phyloP scores from a whole-genome alignment of 129 eudicot species.

The Saussurea involucrata region DNA sequence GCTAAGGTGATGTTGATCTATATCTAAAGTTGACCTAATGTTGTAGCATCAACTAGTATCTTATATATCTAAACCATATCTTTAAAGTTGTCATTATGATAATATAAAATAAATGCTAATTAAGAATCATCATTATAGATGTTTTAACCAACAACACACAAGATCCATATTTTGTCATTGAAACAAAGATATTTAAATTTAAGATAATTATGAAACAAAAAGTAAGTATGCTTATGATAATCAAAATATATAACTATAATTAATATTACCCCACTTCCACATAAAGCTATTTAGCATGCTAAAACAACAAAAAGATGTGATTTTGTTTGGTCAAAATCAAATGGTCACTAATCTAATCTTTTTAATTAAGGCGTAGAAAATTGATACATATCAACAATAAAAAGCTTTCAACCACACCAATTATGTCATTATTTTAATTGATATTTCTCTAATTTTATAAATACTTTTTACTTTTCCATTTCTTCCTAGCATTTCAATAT shows the following conservation, averaged over 20 bases:
- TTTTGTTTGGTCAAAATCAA: conserved; percentile 2
- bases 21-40: conserved; percentile 26
- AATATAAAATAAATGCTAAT: neutral
- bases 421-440: neutral
- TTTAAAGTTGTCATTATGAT: neutral
- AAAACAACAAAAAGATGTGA: neutral
- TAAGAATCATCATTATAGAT: neutral
- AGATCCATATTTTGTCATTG: neutral
- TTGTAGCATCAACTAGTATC: conserved; percentile 26
- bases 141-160: neutral
- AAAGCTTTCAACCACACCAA: neutral
- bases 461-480: neutral
- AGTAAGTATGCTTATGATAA: neutral
- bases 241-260: neutral
- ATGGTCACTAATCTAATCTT: neutral
- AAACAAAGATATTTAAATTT: neutral
- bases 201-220: neutral
- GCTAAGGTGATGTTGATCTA: neutral
- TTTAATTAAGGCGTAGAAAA: neutral
- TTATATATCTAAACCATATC: neutral
- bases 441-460: neutral
- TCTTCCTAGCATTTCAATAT: no score
- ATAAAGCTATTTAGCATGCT: neutral
- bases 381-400: neutral
- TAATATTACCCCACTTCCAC: neutral